Conservation (phyloP, 202 grass and related monocot genomes). For the Panicum virgatum region DNA sequence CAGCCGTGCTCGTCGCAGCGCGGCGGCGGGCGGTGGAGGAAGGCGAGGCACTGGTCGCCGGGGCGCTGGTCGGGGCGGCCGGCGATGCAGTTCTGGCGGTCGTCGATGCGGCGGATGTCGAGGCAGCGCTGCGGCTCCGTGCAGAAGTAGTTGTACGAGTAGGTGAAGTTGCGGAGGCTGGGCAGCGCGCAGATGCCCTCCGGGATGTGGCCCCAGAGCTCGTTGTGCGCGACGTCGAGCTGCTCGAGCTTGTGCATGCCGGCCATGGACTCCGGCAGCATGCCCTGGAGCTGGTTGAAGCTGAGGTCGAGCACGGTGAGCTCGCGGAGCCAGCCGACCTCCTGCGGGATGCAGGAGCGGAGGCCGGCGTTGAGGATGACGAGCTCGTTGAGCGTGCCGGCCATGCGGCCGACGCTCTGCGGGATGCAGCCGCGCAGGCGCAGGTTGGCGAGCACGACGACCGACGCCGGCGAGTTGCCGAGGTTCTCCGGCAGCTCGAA, state of each 20-base stretch:
- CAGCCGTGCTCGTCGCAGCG: slow-evolving; percentile 74
- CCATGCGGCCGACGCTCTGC: slow-evolving; percentile 45
- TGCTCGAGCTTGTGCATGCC: slow-evolving; percentile 64
- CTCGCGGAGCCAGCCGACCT: slow-evolving; percentile 51
- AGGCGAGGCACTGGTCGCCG: slow-evolving; percentile 67
- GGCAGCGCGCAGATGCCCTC: slow-evolving; percentile 79
- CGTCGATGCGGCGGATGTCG: slow-evolving; percentile 53
- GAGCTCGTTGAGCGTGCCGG: slow-evolving; percentile 66
- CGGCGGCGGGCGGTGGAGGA: slow-evolving; percentile 76
- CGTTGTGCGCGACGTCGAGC: slow-evolving; percentile 87
- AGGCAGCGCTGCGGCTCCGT: slow-evolving; percentile 62
- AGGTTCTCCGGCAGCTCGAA: slow-evolving; percentile 67
- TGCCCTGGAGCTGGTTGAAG: slow-evolving; percentile 70
- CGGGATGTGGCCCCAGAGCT: slow-evolving; percentile 63
- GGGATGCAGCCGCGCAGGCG: slow-evolving; percentile 64
- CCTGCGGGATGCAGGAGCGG: slow-evolving; percentile 69
- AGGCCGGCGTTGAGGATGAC: slow-evolving; percentile 68
- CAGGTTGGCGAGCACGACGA: slow-evolving; percentile 77
- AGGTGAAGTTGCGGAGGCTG: slow-evolving; percentile 76
- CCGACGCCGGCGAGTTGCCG: slow-evolving; percentile 84
- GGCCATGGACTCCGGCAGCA: slow-evolving; percentile 66
- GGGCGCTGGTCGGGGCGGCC: slow-evolving; percentile 64
- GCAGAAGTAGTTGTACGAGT: slow-evolving; percentile 95
- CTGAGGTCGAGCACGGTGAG: slow-evolving; percentile 85
- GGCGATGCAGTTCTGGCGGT: slow-evolving; percentile 80